Evolutionary conservation across 805 yeast species (phyloP), one percentile per base, ranked within the genome.

Genomic region (Candida tibetensis): DNA sequence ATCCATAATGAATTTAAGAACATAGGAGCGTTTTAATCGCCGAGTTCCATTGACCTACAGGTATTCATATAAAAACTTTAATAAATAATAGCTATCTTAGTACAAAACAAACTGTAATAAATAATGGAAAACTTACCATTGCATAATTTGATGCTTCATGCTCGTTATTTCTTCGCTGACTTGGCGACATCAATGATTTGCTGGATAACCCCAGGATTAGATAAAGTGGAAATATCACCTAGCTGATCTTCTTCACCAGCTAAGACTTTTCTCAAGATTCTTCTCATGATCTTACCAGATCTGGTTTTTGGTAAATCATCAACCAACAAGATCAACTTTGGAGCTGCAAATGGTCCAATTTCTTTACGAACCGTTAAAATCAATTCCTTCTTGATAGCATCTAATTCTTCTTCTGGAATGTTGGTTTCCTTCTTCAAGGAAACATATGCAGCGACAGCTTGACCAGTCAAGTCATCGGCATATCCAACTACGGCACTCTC

Each of bases 201-300:
- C 34, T 79, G 82, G 36, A 93, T 96, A 42, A 85, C 81, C 43
- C 76, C 79, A 14, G 97, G 95, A 62, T 93, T 87, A 34, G 93
- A 79, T 61, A 86, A 72, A 23, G 99, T 93, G 36, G 95, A 81
- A 58, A 84, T 74, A 60, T 91, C 99, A 47, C 99, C 99, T 51
- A 93, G 75, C 60, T 83, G 86, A 49, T 86, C 95, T 50, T 83
- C 95, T 72, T 91, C 97, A 50, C 91, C 90, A 36, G 93, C 81
- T 39, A 89, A 82, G 44, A 91, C 78, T 71, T 93, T 93, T 70
- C 99, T 83, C 66, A 93, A 76, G 46, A 93, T 85, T 73, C 99
- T 86, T 76, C 99, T 85, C 95, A 93, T 91, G 60, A 93, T 91
- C 76, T 93, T 93, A 53, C 99, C 99, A 8, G 96, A 88, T 71